Percentiles rank a stretch among this genome's conserved stretches.
Evolutionary conservation across 1,284 basidiomycete genomes (phyloP).

Genomic region (Earliella scabrosa): DNA sequence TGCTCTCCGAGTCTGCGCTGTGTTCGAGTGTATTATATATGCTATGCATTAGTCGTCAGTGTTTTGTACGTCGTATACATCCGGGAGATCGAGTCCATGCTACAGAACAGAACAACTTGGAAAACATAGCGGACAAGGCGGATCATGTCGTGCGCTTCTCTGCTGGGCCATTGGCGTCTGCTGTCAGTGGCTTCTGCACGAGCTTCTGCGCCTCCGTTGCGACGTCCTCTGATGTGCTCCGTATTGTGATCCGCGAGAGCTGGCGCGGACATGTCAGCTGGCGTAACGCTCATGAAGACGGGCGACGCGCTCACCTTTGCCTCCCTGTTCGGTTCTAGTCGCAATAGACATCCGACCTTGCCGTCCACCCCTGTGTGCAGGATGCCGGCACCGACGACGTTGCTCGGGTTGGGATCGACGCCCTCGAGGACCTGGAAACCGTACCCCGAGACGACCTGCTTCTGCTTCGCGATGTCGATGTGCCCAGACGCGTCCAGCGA

Average conservation of each 20-base stretch:
- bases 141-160: conserved; percentile 20
- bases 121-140: no score
- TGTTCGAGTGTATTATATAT: conserved; percentile 17
- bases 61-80: conserved; percentile 30
- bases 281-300: neutral
- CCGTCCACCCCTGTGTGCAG: conserved; percentile 87
- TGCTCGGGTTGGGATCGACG: conserved; percentile 86
- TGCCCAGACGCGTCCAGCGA: conserved; percentile 67
- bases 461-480: conserved; percentile 76
- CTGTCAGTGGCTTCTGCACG: conserved; percentile 57
- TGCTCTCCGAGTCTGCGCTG: conserved; percentile 4
- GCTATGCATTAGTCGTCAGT: conserved; percentile 28
- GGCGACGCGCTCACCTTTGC: conserved; percentile 72
- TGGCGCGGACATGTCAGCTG: conserved; percentile 35
- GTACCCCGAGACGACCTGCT: conserved; percentile 79
- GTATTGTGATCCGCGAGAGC: conserved; percentile 92
- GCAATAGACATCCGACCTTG: conserved; percentile 93
- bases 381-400: conserved; percentile 92
- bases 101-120: conserved; percentile 15
- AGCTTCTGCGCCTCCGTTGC: conserved; percentile 80
- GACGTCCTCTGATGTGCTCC: conserved; percentile 94
- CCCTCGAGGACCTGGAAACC: conserved; percentile 79
- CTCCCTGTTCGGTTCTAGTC: conserved; percentile 93
- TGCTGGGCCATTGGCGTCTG: conserved; percentile 15
- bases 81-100: conserved; percentile 27